These are phyloP conservation scores for Talaromyces sp. DNA, from an alignment of 2,329 filamentous ascomycete genomes.

Conservation along the genomic window DNA sequence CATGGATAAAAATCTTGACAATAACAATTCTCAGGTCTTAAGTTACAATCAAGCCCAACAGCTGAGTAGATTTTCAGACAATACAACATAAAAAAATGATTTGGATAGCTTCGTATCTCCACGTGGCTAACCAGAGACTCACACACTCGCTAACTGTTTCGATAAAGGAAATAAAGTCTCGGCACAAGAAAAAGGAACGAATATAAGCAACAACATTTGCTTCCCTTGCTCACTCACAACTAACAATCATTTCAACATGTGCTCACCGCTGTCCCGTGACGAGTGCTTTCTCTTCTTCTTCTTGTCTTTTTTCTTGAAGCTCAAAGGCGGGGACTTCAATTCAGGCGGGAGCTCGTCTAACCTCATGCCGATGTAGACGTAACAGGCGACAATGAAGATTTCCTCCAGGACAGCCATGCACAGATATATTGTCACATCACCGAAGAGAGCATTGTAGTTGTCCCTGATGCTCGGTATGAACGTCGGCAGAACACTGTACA, in stretches of 20 bases:
- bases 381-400: conserved; percentile 2
- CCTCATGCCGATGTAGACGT: conserved; percentile 6
- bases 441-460: neutral
- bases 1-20: neutral
- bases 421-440: conserved; percentile 8
- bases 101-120: neutral
- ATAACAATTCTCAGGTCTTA: neutral
- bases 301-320: conserved; percentile 7
- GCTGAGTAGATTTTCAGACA: neutral
- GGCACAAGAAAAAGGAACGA: neutral
- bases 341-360: conserved; percentile 8
- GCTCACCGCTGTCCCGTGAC: neutral
- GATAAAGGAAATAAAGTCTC: neutral
- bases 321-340: conserved; percentile 4
- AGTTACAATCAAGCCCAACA: neutral
- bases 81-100: neutral
- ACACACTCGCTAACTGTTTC: neutral
- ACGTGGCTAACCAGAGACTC: neutral
- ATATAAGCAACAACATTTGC: neutral
- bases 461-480: conserved; percentile 4
- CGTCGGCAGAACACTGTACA: conserved; percentile 4
- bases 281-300: conserved; percentile 11
- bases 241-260: conserved; percentile 2
- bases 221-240: neutral
- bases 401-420: conserved; percentile 8